Evolutionary conservation across 495 filamentous ascomycete genomes (phyloP).

Genomic region (Aspergillus saccharolyticus): DNA sequence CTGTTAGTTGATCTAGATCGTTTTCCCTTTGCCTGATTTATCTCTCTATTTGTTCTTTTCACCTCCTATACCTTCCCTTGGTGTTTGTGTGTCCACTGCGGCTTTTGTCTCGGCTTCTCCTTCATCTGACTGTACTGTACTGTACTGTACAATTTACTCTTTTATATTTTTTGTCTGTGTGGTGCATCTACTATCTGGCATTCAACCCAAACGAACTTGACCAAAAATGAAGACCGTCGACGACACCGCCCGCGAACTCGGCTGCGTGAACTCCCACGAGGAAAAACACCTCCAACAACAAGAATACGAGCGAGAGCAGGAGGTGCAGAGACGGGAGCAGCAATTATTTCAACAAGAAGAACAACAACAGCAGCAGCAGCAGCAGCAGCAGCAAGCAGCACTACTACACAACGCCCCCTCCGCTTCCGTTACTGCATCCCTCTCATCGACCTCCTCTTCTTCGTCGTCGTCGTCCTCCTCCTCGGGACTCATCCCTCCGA

Average conservation of each 20-base stretch:
- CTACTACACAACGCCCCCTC: not conserved
- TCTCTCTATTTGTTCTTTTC: too few relatives aligned
- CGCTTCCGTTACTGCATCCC: not conserved
- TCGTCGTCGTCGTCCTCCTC: not conserved
- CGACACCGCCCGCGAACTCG: not conserved
- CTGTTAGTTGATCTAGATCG: too few relatives aligned
- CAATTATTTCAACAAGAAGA: too few relatives aligned
- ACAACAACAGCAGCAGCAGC: not conserved
- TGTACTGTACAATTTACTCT: too few relatives aligned
- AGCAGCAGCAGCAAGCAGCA: not conserved
- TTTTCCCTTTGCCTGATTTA: too few relatives aligned
- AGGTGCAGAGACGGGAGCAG: not conserved
- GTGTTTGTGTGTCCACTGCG: too few relatives aligned
- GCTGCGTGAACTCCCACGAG: not conserved
- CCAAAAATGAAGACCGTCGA: conserved; percentile 7
- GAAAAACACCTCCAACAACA: not conserved
- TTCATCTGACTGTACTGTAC: too few relatives aligned
- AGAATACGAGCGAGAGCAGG: not conserved
- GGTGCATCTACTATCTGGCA: too few relatives aligned
- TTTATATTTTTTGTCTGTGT: not conserved
- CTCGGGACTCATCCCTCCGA: not conserved
- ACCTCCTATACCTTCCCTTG: too few relatives aligned
- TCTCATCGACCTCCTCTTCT: too few relatives aligned
- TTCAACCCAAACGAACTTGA: too few relatives aligned
- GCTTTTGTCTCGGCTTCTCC: too few relatives aligned